Evolutionary conservation across 2,329 filamentous ascomycete species (phyloP).

Genomic region (Cladophialophora exuberans): DNA sequence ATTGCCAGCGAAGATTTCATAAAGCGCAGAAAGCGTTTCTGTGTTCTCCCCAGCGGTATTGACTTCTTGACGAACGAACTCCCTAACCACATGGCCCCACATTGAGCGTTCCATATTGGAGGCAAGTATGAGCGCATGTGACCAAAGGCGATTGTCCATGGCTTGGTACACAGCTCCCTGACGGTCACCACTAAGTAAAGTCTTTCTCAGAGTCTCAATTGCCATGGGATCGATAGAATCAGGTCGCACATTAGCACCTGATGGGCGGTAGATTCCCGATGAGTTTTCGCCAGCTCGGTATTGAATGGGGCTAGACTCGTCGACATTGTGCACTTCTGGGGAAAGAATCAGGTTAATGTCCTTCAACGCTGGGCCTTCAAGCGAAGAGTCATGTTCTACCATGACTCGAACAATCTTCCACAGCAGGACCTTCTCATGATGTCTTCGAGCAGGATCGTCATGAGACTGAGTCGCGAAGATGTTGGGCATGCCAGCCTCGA

Average conservation of each 20-base stretch:
- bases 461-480: conserved; percentile 47
- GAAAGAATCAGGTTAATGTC: conserved; percentile 75
- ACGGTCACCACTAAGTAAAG: conserved; percentile 77
- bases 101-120: conserved; percentile 72
- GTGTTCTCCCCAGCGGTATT: conserved; percentile 78
- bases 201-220: conserved; percentile 71
- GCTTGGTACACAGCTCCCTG: conserved; percentile 93
- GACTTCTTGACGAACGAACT: conserved; percentile 94
- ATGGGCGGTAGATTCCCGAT: conserved; percentile 44
- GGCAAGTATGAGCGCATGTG: conserved; percentile 90
- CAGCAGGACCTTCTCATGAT: conserved; percentile 77
- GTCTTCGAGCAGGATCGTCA: conserved; percentile 63
- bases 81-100: conserved; percentile 91
- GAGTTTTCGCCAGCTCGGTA: conserved; percentile 45
- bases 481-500: conserved; percentile 59
- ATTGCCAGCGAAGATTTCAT: conserved; percentile 92
- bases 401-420: conserved; percentile 85
- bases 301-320: conserved; percentile 31
- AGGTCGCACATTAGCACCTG: conserved; percentile 49
- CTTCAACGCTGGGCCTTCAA: conserved; percentile 75
- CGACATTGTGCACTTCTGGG: conserved; percentile 50
- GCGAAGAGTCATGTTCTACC: conserved; percentile 80
- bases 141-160: conserved; percentile 92
- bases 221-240: conserved; percentile 72
- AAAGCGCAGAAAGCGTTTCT: conserved; percentile 86